Evolutionary conservation across 352 stramenopile species (phyloP), one percentile per base, ranked within the genome.

Genomic region (Phytophthora sojae): DNA sequence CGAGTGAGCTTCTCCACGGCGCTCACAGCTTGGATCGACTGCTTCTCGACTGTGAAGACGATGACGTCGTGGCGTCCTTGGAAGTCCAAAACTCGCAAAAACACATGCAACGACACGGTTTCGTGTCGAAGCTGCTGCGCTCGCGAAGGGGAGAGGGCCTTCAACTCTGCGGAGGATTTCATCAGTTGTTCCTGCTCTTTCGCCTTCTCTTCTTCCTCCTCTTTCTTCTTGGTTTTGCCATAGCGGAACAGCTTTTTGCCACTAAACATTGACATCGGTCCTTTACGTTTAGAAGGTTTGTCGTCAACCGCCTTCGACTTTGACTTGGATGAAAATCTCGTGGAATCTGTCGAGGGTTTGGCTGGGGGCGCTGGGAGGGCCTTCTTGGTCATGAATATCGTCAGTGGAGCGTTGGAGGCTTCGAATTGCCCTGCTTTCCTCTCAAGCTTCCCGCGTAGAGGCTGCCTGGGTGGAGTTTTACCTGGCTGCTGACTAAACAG

Each of bases 361-460:
- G 15, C 15, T 17, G 55, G 50, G 25, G 68, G 64, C 25, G 55
- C 44, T 53, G 70, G 42, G 2, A 39, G 23, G 1, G 26, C 37
- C 64, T 73, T 72, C 35, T 64, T 74, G 3, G 71, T 81, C 67
- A 79, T 77, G 26, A 77, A 76, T 11, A 81, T 70, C 9, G 67
- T 50, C 7, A 81, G 12, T 42, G 62, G 58, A 4, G 52, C 57
- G 15, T 63, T 54, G 0, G 67, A 73, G 2, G 45, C 47, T 39
- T 77, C 45, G 17, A 92, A 90, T 50, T 83, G 66, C 3, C 61
- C 25, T 0, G 82, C 35, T 23, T 82, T 87, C 3, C 75, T 55
- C 19, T 79, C 73, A 6, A 89, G 53, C 21, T 79, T 75, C 0
- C 62, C 73, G 7, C 35, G 42, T 0, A 89, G 26, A 35, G 56